Evolutionary conservation across 108 stramenopile species (phyloP), one percentile per base, ranked within the genome.

Genomic region (Parietichytrium sp.): DNA sequence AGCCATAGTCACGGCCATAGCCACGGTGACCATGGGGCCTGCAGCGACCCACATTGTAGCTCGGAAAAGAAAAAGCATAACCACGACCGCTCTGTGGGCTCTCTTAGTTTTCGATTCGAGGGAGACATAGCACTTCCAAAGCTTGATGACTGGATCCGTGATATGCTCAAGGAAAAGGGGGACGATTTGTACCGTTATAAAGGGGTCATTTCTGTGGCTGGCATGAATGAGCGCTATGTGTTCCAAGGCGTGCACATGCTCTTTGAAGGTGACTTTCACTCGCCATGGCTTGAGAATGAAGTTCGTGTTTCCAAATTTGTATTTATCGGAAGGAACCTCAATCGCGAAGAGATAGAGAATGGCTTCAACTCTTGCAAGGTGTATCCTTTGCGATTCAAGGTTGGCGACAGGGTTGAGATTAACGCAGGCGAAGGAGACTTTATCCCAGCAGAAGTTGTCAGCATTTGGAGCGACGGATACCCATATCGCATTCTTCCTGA

Each of bases 221-320:
- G 33, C 85, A 85, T 55, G 52, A 88, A 89, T 7, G 79, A 92
- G 78, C 93, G 94, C 91, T 96, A 95, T 81, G 91, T 98, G 54
- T 95, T 96, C 55, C 96, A 98, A 84, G 96, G 95, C 48, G 95
- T 98, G 30, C 93, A 93, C 18, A 84, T 49, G 85, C 88, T 54
- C 81, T 92, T 51, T 72, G 55, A 80, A 49, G 94, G 92, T 80
- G 85, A n/a, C 36, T 78, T 48, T 48, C 54, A 55, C 30, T 85
- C 49, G 29, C 48, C 10, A 16, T 79, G 78, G 84, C 33, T 38
- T 16, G 42, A 54, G 45, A 81, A 52, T 25, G 93, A 92, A 61
- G 86, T 84, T 8, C 90, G 94, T 54, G 81, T 55, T 49, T 89
- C 91, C 81, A 91, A 93, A 77, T 36, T 97, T 20, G 90, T 97